Conservation (phyloP, 1,284 basidiomycete species). For the Amylostereum areolatum region DNA sequence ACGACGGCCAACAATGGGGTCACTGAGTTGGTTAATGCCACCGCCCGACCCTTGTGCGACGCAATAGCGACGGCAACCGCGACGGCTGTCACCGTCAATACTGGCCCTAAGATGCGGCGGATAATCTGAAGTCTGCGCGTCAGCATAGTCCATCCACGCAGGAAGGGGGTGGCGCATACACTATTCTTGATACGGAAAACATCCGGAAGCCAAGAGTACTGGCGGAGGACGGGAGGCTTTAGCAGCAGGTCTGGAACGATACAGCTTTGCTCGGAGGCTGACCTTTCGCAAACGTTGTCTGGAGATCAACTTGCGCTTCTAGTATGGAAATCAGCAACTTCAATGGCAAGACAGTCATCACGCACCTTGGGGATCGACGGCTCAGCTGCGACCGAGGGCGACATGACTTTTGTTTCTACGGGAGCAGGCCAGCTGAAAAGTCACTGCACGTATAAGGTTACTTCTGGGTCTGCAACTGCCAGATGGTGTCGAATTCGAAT, state of each 20-base stretch:
- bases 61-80: constrained; percentile 57
- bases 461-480: too few species aligned
- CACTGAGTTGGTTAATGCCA: constrained; percentile 66
- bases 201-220: constrained; percentile 90
- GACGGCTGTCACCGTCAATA: constrained; percentile 77
- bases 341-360: too few species aligned
- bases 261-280: background rate
- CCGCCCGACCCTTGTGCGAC: constrained; percentile 42
- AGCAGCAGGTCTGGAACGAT: background rate
- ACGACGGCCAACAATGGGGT: constrained; percentile 86
- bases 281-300: constrained; percentile 28
- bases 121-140: constrained; percentile 45
- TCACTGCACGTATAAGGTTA: too few species aligned
- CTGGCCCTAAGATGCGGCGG: constrained; percentile 66
- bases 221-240: constrained; percentile 2
- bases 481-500: too few species aligned
- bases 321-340: background rate
- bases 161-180: constrained; percentile 30
- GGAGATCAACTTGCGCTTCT: constrained; percentile 25
- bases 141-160: background rate
- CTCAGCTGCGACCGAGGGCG: too few species aligned
- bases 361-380: too few species aligned
- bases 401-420: too few species aligned
- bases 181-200: constrained; percentile 77
- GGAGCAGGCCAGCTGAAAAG: too few species aligned